A percentile compares a stretch with the other conserved stretches of the same genome.
phyloP scores from a whole-genome alignment of 2,329 filamentous ascomycete species.

The Xylaria sp. region DNA sequence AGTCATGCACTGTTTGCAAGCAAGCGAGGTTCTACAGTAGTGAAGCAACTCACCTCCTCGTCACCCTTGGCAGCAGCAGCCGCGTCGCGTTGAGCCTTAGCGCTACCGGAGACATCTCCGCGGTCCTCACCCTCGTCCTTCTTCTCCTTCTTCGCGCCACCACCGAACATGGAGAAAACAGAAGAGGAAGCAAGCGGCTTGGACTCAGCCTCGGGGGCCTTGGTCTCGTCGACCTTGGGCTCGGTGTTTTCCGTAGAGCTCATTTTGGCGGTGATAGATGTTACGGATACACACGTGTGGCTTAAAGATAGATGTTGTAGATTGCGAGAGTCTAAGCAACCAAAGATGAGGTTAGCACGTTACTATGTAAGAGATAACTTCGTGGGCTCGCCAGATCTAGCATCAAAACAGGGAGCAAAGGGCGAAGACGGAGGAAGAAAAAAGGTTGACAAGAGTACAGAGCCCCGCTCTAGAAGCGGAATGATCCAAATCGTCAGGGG shows the following conservation, averaged over 20 bases:
- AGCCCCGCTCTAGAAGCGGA: constrained; percentile 18
- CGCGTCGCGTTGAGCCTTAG: constrained; percentile 75
- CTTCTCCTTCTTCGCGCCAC: constrained; percentile 95
- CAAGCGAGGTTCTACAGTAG: neutral
- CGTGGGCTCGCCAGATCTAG: neutral
- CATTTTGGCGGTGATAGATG: constrained; percentile 46
- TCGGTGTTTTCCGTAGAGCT: constrained; percentile 57
- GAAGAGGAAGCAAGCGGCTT: constrained; percentile 61
- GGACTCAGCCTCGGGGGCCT: constrained; percentile 46
- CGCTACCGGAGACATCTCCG: constrained; percentile 86
- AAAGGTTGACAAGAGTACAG: constrained; percentile 7
- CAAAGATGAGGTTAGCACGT: constrained; percentile 13
- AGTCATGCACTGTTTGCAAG: neutral
- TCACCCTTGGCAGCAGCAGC: constrained; percentile 61
- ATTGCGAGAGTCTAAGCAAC: constrained; percentile 1
- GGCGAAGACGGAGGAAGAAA: neutral
- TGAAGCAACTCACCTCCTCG: constrained; percentile 54
- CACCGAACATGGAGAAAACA: constrained; percentile 99
- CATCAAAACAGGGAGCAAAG: neutral
- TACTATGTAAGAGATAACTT: neutral
- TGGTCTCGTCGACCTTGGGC: constrained; percentile 60
- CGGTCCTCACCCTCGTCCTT: constrained; percentile 82
- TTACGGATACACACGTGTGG: constrained; percentile 4
- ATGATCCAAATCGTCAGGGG: constrained; percentile 14
- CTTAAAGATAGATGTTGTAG: neutral